These are phyloP conservation scores for Ophiobolus disseminans DNA, from an alignment of 2,329 filamentous ascomycete genomes.

Conservation along the genomic window DNA sequence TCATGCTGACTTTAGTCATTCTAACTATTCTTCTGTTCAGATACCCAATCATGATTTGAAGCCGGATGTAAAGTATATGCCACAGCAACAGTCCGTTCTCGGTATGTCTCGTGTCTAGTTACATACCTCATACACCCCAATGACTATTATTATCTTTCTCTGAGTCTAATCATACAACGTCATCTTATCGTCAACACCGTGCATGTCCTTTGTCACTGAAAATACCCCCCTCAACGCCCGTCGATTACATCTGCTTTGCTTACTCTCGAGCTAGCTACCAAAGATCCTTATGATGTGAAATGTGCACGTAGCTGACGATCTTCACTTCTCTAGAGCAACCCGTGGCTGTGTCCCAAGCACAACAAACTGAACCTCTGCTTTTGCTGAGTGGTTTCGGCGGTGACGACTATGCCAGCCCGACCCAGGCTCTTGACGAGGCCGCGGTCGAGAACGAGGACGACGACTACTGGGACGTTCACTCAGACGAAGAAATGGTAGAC, in stretches of 20 bases:
- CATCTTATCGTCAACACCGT: conserved; percentile 10
- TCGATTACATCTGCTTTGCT: background rate
- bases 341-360: conserved; percentile 17
- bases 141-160: conserved; percentile 39
- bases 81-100: conserved; percentile 46
- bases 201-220: conserved; percentile 12
- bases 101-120: conserved; percentile 52
- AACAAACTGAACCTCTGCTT: conserved; percentile 25
- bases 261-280: background rate
- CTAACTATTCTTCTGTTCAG: conserved; percentile 41
- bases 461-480: conserved; percentile 58
- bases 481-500: conserved; percentile 55
- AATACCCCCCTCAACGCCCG: background rate
- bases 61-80: conserved; percentile 48
- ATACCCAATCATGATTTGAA: conserved; percentile 46
- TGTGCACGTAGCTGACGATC: conserved; percentile 27
- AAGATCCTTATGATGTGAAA: background rate
- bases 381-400: conserved; percentile 47
- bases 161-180: conserved; percentile 14
- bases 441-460: conserved; percentile 56
- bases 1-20: conserved; percentile 36
- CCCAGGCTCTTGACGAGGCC: conserved; percentile 46
- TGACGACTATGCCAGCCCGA: conserved; percentile 48
- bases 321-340: conserved; percentile 33
- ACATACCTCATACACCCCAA: conserved; percentile 41